Percentiles rank a stretch among this genome's conserved stretches.
These are phyloP conservation scores for Vinca minor DNA, from an alignment of 257 asterid genomes.

Conservation along the genomic window DNA sequence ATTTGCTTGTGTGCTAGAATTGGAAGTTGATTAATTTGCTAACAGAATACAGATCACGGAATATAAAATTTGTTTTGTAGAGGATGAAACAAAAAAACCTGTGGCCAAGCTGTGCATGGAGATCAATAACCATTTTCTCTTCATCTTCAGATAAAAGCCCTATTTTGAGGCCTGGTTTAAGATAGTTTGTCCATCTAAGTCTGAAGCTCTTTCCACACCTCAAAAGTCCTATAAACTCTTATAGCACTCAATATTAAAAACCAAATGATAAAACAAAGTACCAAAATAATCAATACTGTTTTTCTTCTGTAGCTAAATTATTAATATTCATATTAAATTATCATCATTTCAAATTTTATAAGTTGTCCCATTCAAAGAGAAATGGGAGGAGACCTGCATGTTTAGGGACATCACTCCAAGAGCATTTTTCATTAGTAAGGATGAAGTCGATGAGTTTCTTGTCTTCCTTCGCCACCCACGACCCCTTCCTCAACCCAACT, in stretches of 20 bases:
- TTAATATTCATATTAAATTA: no score
- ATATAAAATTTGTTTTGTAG: neutral
- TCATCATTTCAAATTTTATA: no score
- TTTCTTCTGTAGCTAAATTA: neutral
- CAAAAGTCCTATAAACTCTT: slow-evolving; percentile 47
- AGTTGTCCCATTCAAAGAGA: no score
- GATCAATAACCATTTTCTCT: slow-evolving; percentile 93
- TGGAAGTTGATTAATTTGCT: no score
- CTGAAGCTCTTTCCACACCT: slow-evolving; percentile 97
- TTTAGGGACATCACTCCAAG: slow-evolving; percentile 97
- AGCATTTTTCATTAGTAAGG: slow-evolving; percentile 80
- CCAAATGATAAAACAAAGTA: no score
- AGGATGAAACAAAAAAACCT: slow-evolving; percentile 47
- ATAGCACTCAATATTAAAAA: neutral
- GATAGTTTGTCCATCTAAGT: slow-evolving; percentile 85
- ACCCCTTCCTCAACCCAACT: slow-evolving; percentile 91
- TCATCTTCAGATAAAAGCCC: slow-evolving; percentile 81
- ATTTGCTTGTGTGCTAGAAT: no score
- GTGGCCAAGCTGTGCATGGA: slow-evolving; percentile 93
- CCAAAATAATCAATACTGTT: neutral
- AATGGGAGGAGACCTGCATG: slow-evolving; percentile 62
- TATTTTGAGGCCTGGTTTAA: slow-evolving; percentile 88
- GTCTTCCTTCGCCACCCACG: slow-evolving; percentile 94
- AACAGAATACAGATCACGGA: no score
- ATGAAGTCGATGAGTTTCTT: slow-evolving; percentile 73